These are phyloP conservation scores for Meyerozyma sp. DNA, from an alignment of 1,139 yeast genomes.

Conservation along the genomic window DNA sequence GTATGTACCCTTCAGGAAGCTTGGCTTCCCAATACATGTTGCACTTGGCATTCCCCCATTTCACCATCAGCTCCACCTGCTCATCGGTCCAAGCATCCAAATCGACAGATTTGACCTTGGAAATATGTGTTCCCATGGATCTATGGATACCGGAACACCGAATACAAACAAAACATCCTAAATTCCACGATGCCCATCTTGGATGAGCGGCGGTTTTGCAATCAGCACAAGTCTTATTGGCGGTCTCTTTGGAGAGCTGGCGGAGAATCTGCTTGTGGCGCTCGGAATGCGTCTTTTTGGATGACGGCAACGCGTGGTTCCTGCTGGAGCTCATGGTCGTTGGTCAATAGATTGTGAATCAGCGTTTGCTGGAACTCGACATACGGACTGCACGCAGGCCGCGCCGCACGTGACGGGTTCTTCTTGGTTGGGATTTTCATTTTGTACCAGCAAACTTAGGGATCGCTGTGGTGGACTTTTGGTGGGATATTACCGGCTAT, in stretches of 20 bases:
- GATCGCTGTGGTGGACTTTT: not conserved
- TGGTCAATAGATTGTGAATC: not conserved
- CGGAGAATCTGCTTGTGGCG: constrained; percentile 65
- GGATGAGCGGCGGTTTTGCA: constrained; percentile 89
- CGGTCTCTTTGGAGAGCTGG: constrained; percentile 67
- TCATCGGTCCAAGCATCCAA: constrained; percentile 96
- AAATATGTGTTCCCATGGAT: constrained; percentile 91
- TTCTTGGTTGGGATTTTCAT: not conserved
- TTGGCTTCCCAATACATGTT: constrained; percentile 79
- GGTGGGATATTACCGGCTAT: not conserved
- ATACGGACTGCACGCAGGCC: not conserved
- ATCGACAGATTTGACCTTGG: constrained; percentile 84
- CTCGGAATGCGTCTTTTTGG: constrained; percentile 42
- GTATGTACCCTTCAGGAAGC: constrained; percentile 65
- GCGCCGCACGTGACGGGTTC: not conserved
- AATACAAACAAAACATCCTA: constrained; percentile 90
- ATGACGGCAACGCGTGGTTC: constrained; percentile 31
- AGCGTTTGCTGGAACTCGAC: not conserved
- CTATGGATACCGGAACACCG: constrained; percentile 92
- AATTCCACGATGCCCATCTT: constrained; percentile 96
- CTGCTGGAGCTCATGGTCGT: constrained; percentile 10
- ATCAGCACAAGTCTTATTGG: constrained; percentile 81
- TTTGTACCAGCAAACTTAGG: not conserved
- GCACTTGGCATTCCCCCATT: constrained; percentile 82
- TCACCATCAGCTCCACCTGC: constrained; percentile 75